Base-by-base conservation (phyloP, 495 filamentous ascomycete species). In the Talaromyces thailandensis region DNA sequence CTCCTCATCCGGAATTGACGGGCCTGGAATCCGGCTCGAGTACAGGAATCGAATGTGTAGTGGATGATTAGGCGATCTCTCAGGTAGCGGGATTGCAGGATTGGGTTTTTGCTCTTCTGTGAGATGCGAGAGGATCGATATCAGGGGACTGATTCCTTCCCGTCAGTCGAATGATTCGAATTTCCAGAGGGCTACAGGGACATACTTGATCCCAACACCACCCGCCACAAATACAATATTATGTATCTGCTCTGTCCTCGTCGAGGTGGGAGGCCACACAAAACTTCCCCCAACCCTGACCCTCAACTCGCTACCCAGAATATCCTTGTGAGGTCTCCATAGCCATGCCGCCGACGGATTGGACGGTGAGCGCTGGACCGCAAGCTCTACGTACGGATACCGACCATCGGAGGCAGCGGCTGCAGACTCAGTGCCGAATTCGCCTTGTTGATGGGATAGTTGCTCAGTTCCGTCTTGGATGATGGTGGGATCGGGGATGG, bases 271-370 rank as follows among this genome's bases (percentile, higher is more conserved):
- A 5, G 91, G 91, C 82, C 85, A 96, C 7, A 86, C 79, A 66
- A 96, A 96, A 64, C 83, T 84, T 0, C 92, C 92, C 3, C 92
- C 91, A 2, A 93, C 86, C 32, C 90, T 82, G 50, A 96, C 83
- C 5, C 71, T 68, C 28, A 94, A 67, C 43, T 81, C 74, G 28
- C 75, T 74, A 23, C 82, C 81, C 5, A 88, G 64, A 63, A 94
- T 85, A 21, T 79, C 69, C 0, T 75, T 51, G 4, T 70, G 63
- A 0, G 76, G 73, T 61, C 76, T 79, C 88, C 88, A 93, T 16
- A 96, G 80, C 85, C 86, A 95, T 11, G 86, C 85, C 3, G 90
- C 90, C 2, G 89, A 78, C 2, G 87, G 86, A 63, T 88, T 92
- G 3, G 74, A 66, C 0, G 83, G 81, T 0, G 87, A 87, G 11